A percentile compares a stretch with the other conserved stretches of the same genome.
Evolutionary conservation across 108 stramenopile species (phyloP).

Genomic region (Epipyxis sp.): DNA sequence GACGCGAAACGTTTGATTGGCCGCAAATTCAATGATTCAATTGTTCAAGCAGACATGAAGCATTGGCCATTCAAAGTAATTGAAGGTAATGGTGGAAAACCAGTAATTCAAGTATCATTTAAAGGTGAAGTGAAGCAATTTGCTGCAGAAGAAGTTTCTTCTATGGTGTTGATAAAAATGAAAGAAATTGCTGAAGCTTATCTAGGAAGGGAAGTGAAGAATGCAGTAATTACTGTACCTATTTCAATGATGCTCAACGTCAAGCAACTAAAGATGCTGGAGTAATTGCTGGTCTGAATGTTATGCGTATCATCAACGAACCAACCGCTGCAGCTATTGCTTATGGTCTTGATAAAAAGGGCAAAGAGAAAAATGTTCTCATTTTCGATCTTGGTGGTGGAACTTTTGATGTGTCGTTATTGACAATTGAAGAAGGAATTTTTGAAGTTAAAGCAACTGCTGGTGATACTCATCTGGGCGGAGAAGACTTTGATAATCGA

Average conservation of each 20-base stretch:
- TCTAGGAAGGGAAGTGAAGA: constrained; percentile 70
- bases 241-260: constrained; percentile 96
- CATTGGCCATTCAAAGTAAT: constrained; percentile 93
- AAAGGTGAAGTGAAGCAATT: constrained; percentile 96
- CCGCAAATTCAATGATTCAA: constrained; percentile 82
- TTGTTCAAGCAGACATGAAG: constrained; percentile 91
- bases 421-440: constrained; percentile 86
- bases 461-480: constrained; percentile 82
- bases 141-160: constrained; percentile 89
- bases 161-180: constrained; percentile 90
- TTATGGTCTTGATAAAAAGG: constrained; percentile 83
- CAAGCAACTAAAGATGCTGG: constrained; percentile 95
- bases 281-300: constrained; percentile 81
- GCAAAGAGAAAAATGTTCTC: constrained; percentile 80
- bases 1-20: constrained; percentile 98
- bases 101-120: constrained; percentile 85
- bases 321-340: constrained; percentile 96
- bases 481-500: constrained; percentile 86
- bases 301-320: constrained; percentile 95
- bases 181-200: constrained; percentile 83
- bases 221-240: constrained; percentile 93
- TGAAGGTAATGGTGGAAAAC: constrained; percentile 82
- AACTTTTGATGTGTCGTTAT: constrained; percentile 93
- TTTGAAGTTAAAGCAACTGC: constrained; percentile 83
- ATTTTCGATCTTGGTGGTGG: constrained; percentile 98